Conservation (phyloP, 2,329 filamentous ascomycete species). For the Davidsoniella virescens region DNA sequence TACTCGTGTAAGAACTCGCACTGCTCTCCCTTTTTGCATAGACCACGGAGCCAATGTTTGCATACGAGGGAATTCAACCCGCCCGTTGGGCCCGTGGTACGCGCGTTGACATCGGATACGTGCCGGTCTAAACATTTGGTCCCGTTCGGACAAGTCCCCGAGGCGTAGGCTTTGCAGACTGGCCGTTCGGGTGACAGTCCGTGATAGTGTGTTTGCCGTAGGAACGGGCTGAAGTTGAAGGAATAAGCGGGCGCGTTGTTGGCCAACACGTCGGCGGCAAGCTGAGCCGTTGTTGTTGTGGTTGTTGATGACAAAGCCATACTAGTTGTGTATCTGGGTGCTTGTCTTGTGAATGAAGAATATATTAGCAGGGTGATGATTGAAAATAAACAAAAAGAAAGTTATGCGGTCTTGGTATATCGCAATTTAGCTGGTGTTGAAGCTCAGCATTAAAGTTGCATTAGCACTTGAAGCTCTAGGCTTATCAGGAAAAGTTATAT, state of each 20-base stretch:
- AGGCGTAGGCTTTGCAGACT: constrained; percentile 69
- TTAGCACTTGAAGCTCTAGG: neutral
- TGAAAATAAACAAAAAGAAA: neutral
- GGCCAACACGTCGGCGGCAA: constrained; percentile 34
- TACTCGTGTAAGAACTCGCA: constrained; percentile 99
- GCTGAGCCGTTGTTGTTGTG: constrained; percentile 14
- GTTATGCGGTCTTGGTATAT: too few species aligned
- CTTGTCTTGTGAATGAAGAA: too few species aligned
- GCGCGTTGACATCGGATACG: constrained; percentile 27
- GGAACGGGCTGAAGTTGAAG: constrained; percentile 77
- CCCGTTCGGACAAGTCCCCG: constrained; percentile 76
- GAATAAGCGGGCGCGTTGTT: constrained; percentile 42
- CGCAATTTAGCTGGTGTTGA: too few species aligned
- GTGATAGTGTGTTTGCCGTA: constrained; percentile 69
- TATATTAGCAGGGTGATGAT: neutral
- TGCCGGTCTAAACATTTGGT: constrained; percentile 77
- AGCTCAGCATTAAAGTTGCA: neutral
- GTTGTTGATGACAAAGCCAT: neutral
- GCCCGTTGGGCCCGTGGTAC: constrained; percentile 22
- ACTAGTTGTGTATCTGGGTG: neutral
- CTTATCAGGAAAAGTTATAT: too few species aligned
- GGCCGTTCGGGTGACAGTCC: constrained; percentile 65
- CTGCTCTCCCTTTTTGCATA: constrained; percentile 92
- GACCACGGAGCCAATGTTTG: constrained; percentile 94
- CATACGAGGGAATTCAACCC: constrained; percentile 76